Evolutionary conservation across 2,329 filamentous ascomycete genomes (phyloP).

Genomic region (Parascedosporium putredinis): DNA sequence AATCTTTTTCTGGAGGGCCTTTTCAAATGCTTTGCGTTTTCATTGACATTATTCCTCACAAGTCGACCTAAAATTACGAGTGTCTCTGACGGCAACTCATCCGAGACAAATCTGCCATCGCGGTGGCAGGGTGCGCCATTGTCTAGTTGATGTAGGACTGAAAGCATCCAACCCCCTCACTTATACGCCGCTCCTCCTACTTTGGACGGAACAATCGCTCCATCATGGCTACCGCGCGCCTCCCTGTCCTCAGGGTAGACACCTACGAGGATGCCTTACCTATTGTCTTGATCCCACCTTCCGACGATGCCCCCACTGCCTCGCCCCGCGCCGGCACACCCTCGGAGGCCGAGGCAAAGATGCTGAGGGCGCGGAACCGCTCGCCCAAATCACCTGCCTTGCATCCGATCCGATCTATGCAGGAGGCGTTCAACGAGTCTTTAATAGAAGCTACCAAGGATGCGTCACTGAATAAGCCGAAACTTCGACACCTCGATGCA

Average conservation of each 20-base stretch:
- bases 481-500: slow-evolving; percentile 43
- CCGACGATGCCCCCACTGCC: background rate
- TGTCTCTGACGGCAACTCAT: too few species aligned
- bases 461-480: slow-evolving; percentile 35
- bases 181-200: background rate
- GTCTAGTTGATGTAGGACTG: slow-evolving; percentile 1
- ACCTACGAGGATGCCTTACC: slow-evolving; percentile 1
- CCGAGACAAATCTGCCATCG: too few species aligned
- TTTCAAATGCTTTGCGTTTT: too few species aligned
- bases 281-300: slow-evolving; percentile 1
- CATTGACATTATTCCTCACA: too few species aligned
- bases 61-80: too few species aligned
- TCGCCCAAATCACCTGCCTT: slow-evolving; percentile 10
- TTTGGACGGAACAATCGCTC: background rate
- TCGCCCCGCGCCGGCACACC: background rate
- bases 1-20: too few species aligned
- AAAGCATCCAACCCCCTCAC: background rate
- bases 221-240: slow-evolving; percentile 5
- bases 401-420: slow-evolving; percentile 68
- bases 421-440: slow-evolving; percentile 74
- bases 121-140: background rate
- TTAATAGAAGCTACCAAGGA: slow-evolving; percentile 58
- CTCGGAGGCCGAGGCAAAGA: background rate
- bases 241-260: slow-evolving; percentile 2
- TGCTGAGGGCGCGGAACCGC: background rate